Base-by-base conservation (phyloP, 23 red algal species). In the Chondrus crispus region DNA sequence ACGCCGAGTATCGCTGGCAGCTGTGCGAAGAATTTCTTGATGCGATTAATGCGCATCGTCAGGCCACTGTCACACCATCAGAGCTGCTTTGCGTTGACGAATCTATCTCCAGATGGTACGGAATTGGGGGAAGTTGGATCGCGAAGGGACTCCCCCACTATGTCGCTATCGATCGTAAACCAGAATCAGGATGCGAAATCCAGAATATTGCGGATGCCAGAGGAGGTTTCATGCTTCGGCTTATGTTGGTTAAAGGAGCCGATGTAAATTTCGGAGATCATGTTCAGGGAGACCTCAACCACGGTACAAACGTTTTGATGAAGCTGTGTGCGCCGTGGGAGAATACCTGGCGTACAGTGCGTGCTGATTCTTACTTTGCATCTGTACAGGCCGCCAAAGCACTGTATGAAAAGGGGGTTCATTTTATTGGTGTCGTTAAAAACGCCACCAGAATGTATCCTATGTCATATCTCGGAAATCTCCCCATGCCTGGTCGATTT, bases 361-460 rank as follows among this genome's bases (percentile, higher is more conserved):
- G 48, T n/a, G 82, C 82, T 2, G 55, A 86, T 43, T 86, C 82
- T 30, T 70, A 41, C 6, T 86, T 73, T 86, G 52, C 60, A 22
- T 42, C 54, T 4, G 82, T 86, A 22, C 30, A 20, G 41, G 46
- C 82, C 3, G 82, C 82, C 18, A 37, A 35, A 19, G 60, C 5
- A 43, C 82, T 68, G 30, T 38, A 36, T 3, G 2, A 69, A 3
- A 48, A 70, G 18, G 82, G 82, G 7, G 6, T 86, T 20, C 54
- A 33, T 26, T 86, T 86, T 35, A 55, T 86, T 7, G 82, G 82
- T 7, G 60, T 86, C 14, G 82, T 86, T 55, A 68, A 86, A 55
- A 86, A 32, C 19, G 52, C 82, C 2, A 69, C 82, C 20, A 66
- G 46, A 8, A 20, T 36, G 5, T 86, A 7, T 37, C 82, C 82